phyloP scores from a whole-genome alignment of 1,284 basidiomycete genomes.

The Coriolopsis trogii region DNA sequence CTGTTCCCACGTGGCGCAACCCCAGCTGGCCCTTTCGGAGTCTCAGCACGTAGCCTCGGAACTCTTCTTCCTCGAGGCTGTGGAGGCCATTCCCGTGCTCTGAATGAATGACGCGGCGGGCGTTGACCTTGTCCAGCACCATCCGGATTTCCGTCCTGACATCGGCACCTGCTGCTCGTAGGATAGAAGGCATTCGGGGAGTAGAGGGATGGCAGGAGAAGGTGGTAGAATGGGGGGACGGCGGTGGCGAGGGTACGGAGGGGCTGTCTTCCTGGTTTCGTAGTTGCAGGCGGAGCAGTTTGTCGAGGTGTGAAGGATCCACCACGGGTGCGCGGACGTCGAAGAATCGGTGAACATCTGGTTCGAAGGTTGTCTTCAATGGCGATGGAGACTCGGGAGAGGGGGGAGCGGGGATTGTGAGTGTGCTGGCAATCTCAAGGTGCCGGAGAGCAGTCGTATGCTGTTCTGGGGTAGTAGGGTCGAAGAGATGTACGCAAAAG shows the following conservation, averaged over 20 bases:
- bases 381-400: conserved; percentile 6
- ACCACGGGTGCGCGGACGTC: conserved; percentile 35
- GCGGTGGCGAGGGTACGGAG: background rate
- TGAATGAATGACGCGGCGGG: conserved; percentile 40
- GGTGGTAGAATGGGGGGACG: conserved; percentile 17
- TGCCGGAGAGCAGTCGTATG: conserved; percentile 35
- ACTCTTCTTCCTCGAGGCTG: conserved; percentile 41
- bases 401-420: background rate
- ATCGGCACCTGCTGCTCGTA: conserved; percentile 7
- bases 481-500: conserved; percentile 45
- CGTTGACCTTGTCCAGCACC: conserved; percentile 43
- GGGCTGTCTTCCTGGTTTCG: conserved; percentile 3
- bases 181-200: conserved; percentile 7
- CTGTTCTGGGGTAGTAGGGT: conserved; percentile 40
- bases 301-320: conserved; percentile 25
- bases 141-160: conserved; percentile 34
- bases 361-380: background rate
- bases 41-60: conserved; percentile 35
- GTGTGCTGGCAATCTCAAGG: conserved; percentile 21
- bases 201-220: conserved; percentile 22
- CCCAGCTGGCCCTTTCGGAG: conserved; percentile 37
- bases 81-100: conserved; percentile 40
- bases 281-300: conserved; percentile 16
- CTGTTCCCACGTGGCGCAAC: conserved; percentile 15
- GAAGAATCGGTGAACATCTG: conserved; percentile 22